phyloP scores from a whole-genome alignment of 179 eudicot species.

The Actinidia chinensis region DNA sequence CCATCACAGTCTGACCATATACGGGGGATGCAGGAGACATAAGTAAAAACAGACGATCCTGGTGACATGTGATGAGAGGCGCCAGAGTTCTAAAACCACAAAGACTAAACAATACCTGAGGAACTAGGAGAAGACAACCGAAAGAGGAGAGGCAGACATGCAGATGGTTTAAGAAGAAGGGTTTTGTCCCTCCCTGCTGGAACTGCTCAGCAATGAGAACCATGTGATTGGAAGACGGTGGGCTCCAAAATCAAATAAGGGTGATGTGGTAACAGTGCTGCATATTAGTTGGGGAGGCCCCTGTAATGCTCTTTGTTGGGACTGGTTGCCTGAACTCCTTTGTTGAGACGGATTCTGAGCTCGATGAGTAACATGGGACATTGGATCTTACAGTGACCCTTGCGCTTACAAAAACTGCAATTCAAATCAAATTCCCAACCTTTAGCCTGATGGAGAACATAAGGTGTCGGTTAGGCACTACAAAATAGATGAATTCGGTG shows the following conservation, averaged over 20 bases:
- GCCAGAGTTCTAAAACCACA: background rate
- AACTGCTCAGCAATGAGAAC: background rate
- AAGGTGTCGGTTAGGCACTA: background rate
- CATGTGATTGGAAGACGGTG: background rate
- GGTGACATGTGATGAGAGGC: background rate
- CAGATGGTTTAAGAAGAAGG: background rate
- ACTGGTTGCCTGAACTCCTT: background rate
- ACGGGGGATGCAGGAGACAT: background rate
- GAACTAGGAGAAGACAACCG: background rate
- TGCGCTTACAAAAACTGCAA: background rate
- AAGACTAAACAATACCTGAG: background rate
- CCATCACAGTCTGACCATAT: constrained; percentile 3
- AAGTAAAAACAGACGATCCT: background rate
- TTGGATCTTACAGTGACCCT: background rate
- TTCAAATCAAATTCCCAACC: background rate
- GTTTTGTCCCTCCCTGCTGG: too few species aligned
- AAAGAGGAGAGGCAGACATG: background rate
- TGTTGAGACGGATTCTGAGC: background rate
- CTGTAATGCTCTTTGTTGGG: too few species aligned
- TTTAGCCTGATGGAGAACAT: background rate
- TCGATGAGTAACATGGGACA: background rate
- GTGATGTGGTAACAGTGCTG: background rate
- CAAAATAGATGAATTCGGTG: background rate
- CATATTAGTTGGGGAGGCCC: background rate
- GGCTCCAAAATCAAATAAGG: too few species aligned